A percentile compares a stretch with the other conserved stretches of the same genome.
phyloP scores from a whole-genome alignment of 352 stramenopile species.

The Thraustochytrium striatum region DNA sequence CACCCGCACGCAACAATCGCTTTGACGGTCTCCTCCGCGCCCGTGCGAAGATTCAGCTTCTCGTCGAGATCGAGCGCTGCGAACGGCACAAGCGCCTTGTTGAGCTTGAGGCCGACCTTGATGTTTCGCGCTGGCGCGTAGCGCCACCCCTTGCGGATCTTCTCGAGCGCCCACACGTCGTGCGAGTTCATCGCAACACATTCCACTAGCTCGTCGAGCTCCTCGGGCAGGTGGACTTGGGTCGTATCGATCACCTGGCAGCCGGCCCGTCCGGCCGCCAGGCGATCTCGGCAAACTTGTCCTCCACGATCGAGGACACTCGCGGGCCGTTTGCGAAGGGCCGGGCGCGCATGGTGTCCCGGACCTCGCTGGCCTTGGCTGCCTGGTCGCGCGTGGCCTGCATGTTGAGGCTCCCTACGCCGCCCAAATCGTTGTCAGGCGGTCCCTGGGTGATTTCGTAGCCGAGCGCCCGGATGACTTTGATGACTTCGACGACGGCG shows the following conservation, averaged over 20 bases:
- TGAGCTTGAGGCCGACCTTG: constrained; percentile 43
- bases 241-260: constrained; percentile 21
- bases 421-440: no score
- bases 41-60: constrained; percentile 22
- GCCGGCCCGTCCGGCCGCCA: neutral
- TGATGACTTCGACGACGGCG: constrained; percentile 39
- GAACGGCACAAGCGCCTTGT: constrained; percentile 34
- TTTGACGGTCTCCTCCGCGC: constrained; percentile 37
- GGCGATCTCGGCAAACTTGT: constrained; percentile 41
- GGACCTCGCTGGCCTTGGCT: no score
- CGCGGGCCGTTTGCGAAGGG: no score
- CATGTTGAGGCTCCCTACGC: no score
- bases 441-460: constrained; percentile 32
- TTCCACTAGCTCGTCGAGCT: constrained; percentile 31
- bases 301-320: no score
- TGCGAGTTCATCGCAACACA: constrained; percentile 46
- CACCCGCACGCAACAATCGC: constrained; percentile 20
- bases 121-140: constrained; percentile 43
- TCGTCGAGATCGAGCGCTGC: neutral
- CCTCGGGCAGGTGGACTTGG: neutral
- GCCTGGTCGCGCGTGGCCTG: no score
- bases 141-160: constrained; percentile 47
- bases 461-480: constrained; percentile 29
- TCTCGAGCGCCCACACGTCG: constrained; percentile 48
- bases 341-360: no score